Percentiles rank a stretch among this genome's conserved stretches.
Evolutionary conservation across 164 flowering plant species (phyloP).

Genomic region (Umbellularia californica): DNA sequence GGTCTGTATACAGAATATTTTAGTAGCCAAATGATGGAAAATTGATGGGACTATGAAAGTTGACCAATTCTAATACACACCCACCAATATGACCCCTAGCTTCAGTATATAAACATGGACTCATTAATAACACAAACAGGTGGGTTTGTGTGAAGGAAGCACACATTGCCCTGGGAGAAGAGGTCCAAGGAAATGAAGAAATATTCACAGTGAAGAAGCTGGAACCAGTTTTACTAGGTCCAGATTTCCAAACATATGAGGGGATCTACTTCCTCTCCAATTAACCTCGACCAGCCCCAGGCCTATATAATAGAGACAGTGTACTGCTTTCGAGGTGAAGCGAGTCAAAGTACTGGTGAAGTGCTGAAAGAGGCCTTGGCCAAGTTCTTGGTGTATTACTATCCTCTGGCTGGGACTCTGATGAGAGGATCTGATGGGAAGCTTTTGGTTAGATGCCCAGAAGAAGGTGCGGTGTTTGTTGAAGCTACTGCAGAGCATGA

Average conservation of each 20-base stretch:
- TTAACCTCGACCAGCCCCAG: constrained; percentile 17
- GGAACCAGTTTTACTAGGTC: constrained; percentile 6
- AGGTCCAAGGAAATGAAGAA: neutral
- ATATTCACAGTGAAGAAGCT: constrained; percentile 2
- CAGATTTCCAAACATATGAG: neutral
- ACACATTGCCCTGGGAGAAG: neutral
- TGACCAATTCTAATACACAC: neutral
- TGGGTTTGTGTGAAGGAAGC: neutral
- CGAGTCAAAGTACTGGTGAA: neutral
- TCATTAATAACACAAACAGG: neutral
- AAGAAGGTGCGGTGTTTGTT: constrained; percentile 17
- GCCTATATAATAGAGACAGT: constrained; percentile 9
- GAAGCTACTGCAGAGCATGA: constrained; percentile 20
- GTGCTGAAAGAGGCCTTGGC: constrained; percentile 15
- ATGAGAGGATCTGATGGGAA: constrained; percentile 13
- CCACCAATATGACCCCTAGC: neutral
- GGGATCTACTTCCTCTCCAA: constrained; percentile 15
- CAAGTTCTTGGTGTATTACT: constrained; percentile 19
- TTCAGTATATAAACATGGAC: neutral
- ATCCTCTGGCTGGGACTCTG: constrained; percentile 22
- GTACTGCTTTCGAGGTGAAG: constrained; percentile 8
- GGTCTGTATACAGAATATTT: too few relatives aligned
- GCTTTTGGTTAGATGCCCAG: constrained; percentile 15
- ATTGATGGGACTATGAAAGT: too few relatives aligned
- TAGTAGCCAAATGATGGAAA: too few relatives aligned